These are phyloP conservation scores for Biscogniauxia mediterranea DNA, from an alignment of 2,329 filamentous ascomycete species.

Conservation along the genomic window DNA sequence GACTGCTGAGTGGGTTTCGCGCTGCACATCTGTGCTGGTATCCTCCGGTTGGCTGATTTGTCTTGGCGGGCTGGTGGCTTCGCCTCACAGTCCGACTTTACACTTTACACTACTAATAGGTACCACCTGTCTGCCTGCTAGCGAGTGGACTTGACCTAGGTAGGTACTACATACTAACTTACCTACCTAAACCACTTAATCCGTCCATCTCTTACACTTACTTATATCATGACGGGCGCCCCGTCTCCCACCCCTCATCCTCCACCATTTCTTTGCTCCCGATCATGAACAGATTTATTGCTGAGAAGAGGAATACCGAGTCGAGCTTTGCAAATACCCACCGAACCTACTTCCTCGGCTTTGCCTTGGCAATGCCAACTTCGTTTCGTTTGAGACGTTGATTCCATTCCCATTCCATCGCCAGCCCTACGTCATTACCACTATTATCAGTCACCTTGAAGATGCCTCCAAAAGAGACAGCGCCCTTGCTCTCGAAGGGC, in stretches of 20 bases:
- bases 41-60: slow-evolving; percentile 5
- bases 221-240: not conserved
- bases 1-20: slow-evolving; percentile 5
- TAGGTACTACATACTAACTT: no score
- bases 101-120: no score
- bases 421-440: slow-evolving; percentile 4
- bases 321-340: not conserved
- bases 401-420: slow-evolving; percentile 1
- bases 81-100: not conserved
- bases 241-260: not conserved
- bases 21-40: not conserved
- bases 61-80: not conserved
- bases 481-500: slow-evolving; percentile 43
- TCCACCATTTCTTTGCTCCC: not conserved
- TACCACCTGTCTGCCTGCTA: not conserved
- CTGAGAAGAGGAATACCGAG: not conserved
- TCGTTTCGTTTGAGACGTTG: not conserved
- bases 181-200: no score
- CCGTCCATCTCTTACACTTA: no score
- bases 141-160: no score
- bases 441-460: slow-evolving; percentile 3
- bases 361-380: not conserved
- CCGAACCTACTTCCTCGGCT: not conserved
- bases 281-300: not conserved
- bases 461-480: slow-evolving; percentile 47